Base-by-base conservation (phyloP, 441 rosid species). In the Populus hybrid region DNA sequence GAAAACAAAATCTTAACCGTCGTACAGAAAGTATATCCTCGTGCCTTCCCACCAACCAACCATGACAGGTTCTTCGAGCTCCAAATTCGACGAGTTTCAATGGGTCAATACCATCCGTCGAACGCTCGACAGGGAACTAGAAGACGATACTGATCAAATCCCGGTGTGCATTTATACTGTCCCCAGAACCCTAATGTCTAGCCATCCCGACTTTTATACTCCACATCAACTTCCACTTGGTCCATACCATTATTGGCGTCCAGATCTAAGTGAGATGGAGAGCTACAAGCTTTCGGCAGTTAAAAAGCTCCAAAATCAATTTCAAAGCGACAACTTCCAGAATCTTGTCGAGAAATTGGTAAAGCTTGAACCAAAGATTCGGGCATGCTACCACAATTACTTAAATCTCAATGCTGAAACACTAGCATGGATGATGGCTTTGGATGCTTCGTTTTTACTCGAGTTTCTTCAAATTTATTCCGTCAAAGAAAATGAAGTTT, bases 341-440 rank as follows among this genome's bases (percentile, higher is more conserved):
- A 12, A 77, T 11, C 67, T 93, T 18, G 93, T 90, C 0, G 90
- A 89, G 65, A 85, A 80, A 2, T 28, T 94, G 42, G 71, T 8
- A 1, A 73, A 69, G 66, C 61, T 89, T 0, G 93, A 86, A 79
- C 73, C 69, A 0, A 78, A 64, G 68, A 81, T 91, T 72, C 86
- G 93, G 74, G 86, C 89, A 4, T 88, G 86, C n/a, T 94, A 93
- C 75, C 96, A 91, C 61, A 92, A 79, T 69, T 88, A 80, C 63
- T 79, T 92, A 10, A 83, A 81, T 74, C 73, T 89, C 66, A 86
- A 79, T 6, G 73, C 83, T 0, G 93, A 89, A 38, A 93, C 91
- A 29, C 74, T 94, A 38, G 87, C 88, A n/a, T 94, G 97, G 97
- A 91, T 94, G 85, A 89, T 93, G 98, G 97, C 94, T 2, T 82